phyloP scores from a whole-genome alignment of 441 rosid species.

The Jatropha multifida region DNA sequence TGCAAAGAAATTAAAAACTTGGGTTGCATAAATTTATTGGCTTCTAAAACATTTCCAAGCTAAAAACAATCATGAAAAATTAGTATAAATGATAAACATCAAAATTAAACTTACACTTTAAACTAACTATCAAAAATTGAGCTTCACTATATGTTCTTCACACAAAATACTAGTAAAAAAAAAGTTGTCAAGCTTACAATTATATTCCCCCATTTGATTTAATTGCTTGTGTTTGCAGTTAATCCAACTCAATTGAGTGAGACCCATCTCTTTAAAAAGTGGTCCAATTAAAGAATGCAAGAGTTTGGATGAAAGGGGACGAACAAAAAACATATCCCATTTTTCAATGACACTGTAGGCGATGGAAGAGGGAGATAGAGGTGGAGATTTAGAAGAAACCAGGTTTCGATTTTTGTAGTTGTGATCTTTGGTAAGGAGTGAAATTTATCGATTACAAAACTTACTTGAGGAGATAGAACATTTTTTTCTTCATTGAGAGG shows the following conservation, averaged over 20 bases:
- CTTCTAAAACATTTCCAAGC: conserved; percentile 62
- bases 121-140: conserved; percentile 52
- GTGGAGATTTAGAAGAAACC: conserved; percentile 52
- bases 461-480: conserved; percentile 46
- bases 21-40: conserved; percentile 43
- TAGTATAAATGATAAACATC: conserved; percentile 46
- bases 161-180: too few species aligned
- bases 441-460: conserved; percentile 43
- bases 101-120: conserved; percentile 58
- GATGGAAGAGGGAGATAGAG: conserved; percentile 46
- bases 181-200: too few species aligned
- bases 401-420: conserved; percentile 64
- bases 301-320: conserved; percentile 67
- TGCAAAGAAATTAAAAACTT: too few species aligned
- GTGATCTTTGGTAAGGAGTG: conserved; percentile 69
- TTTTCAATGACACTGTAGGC: conserved; percentile 54
- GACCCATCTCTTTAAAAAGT: conserved; percentile 29
- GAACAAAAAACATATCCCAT: conserved; percentile 43
- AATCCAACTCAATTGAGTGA: conserved; percentile 65
- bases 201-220: conserved; percentile 81
- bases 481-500: conserved; percentile 19
- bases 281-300: conserved; percentile 87
- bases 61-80: conserved; percentile 72
- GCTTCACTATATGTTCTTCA: conserved; percentile 53
- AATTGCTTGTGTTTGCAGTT: conserved; percentile 69